phyloP scores from a whole-genome alignment of 352 stramenopile genomes.

The Globisporangium spiculum region DNA sequence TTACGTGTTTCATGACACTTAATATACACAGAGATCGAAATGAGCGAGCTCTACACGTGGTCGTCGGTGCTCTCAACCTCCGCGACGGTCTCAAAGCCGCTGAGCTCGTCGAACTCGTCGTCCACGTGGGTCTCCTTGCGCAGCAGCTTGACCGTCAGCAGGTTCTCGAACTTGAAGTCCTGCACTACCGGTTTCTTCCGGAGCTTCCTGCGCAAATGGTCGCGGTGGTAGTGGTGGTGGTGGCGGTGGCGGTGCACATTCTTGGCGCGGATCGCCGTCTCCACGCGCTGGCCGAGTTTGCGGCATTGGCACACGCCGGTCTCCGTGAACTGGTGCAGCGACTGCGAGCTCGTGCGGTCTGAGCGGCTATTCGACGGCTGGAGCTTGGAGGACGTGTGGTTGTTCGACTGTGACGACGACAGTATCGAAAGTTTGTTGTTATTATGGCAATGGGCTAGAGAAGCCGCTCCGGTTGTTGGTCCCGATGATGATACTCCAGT shows the following conservation, averaged over 20 bases:
- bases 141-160: slow-evolving; percentile 18
- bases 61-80: slow-evolving; percentile 8
- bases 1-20: no score
- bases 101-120: slow-evolving; percentile 11
- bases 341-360: slow-evolving; percentile 15
- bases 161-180: slow-evolving; percentile 12
- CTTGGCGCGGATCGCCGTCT: slow-evolving; percentile 23
- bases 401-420: slow-evolving; percentile 5
- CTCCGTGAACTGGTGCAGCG: slow-evolving; percentile 16
- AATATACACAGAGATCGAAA: no score
- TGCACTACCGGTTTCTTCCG: neutral
- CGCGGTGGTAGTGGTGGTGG: slow-evolving; percentile 15
- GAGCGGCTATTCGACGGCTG: slow-evolving; percentile 8
- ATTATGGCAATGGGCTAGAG: neutral
- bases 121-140: slow-evolving; percentile 8
- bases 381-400: slow-evolving; percentile 2
- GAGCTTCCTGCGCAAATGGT: slow-evolving; percentile 16
- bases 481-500: neutral
- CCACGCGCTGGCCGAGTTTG: slow-evolving; percentile 51
- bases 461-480: neutral
- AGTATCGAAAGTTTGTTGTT: slow-evolving; percentile 4
- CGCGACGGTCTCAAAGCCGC: slow-evolving; percentile 15
- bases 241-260: slow-evolving; percentile 21
- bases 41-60: neutral
- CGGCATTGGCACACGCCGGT: slow-evolving; percentile 47